Base-by-base conservation (phyloP, 805 yeast genomes). In the Suhomyces prunicola region DNA sequence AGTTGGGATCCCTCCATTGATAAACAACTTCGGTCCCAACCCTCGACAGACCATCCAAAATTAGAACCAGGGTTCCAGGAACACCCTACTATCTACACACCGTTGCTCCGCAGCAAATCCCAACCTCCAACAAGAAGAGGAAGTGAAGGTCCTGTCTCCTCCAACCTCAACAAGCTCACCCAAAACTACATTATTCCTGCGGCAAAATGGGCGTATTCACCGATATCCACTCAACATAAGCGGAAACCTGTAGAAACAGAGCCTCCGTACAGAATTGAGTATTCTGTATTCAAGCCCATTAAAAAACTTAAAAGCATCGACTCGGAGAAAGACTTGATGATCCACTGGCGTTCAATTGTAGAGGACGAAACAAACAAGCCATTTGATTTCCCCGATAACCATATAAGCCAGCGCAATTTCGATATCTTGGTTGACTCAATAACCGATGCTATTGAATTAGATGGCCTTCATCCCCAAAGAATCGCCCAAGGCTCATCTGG, bases 401-500 rank as follows among this genome's bases (percentile, higher is more conserved):
- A 58, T 44, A 50, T 63, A 31, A 52, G 62, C 31, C 53, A 57
- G 27, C 54, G 40, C 9, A 65, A 68, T 10, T 83, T 79, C 57
- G 63, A 72, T 26, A 47, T 47, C 2, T 61, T 81, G 23, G 79
- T 85, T 2, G 63, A 69, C n/a, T 67, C 71, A 35, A 76, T 81
- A 0, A 69, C 73, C 1, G 64, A 63, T 6, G 81, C 84, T 2
- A 79, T 85, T n/a, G 78, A 74, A 35, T 48, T 55, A 3, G 66
- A 63, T 10, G 76, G 73, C 6, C 66, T 79, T 4, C 67, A 68
- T 24, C 88, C 90, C 0, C 60, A 65, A 47, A 66, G 87, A 50
- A 86, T 87, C 6, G 60, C 82, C 24, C 78, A 82, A 17, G 92
- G 92, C 0, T 84, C 89, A 1, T 83, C 88, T 0, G 92, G 92